Evolutionary conservation across 148 eudicot species (phyloP), one percentile per base, ranked within the genome.

Genomic region (Agrostemma githago): DNA sequence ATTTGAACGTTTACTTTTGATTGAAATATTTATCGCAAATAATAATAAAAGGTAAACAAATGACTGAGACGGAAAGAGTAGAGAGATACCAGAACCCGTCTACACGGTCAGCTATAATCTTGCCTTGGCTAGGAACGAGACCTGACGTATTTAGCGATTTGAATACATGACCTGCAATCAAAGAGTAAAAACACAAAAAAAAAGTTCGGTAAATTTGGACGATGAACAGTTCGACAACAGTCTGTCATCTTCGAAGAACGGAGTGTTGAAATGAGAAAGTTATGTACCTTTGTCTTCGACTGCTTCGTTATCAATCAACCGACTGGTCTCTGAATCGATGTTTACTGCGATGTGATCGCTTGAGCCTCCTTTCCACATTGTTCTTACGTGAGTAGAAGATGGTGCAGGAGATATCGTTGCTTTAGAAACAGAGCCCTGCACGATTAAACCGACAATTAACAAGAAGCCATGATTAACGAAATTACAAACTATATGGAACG

Each of bases 81-180:
- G 34, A 77, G 5, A 74, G 70, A 79, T 86, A 96, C 99, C 99
- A 96, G 46, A 92, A 79, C 81, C 97, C 97, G 77, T 96, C 99
- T 65, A 96, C 58, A 76, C 92, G 78, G 76, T 96, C 99, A 7
- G 99, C 99, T 59, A 90, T 46, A 74, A 85, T 76, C 90, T 84
- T 96, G 72, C 97, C 99, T 85, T 96, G 94, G 73, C 59, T 76
- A 34, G 99, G 99, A 79, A 96, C 76, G 12, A 96, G 85, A 71
- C 99, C 99, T 6, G 97, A 87, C 70, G 93, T 86, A 78, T 88
- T 90, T 8, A 96, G 92, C 39, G 99, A 85, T 86, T 92, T 96
- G 59, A 96, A 96, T 68, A 82, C 78, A 77, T 90, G 97, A 79
- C 97, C 99, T 96, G 91, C 82, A 85, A 71, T 14, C 73, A 78